Conservation (phyloP, 2,329 filamentous ascomycete species). For the Trichoderma asperellum region DNA sequence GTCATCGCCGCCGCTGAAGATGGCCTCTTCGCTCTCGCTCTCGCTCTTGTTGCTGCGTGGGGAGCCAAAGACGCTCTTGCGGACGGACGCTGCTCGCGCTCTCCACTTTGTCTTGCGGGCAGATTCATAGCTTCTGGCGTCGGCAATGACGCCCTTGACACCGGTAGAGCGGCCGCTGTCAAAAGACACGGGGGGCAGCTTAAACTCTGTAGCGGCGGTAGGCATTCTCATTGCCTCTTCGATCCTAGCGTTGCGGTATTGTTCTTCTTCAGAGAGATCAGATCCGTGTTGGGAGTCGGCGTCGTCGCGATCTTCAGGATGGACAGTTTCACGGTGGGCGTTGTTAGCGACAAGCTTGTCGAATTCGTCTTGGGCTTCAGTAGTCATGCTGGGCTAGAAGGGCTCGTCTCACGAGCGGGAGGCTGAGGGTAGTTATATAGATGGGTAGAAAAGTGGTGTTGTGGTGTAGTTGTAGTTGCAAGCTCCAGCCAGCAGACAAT, state of each 20-base stretch:
- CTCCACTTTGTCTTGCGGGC: slow-evolving; percentile 62
- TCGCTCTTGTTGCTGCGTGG: slow-evolving; percentile 44
- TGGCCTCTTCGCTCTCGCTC: slow-evolving; percentile 54
- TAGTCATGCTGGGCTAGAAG: slow-evolving; percentile 53
- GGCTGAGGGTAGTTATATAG: slow-evolving; percentile 35
- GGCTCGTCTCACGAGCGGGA: slow-evolving; percentile 28
- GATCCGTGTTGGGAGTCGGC: slow-evolving; percentile 53
- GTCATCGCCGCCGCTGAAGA: slow-evolving; percentile 52
- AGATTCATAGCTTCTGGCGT: slow-evolving; percentile 76
- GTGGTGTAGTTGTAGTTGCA: slow-evolving; percentile 22
- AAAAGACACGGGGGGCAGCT: slow-evolving; percentile 65
- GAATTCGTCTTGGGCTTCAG: slow-evolving; percentile 69
- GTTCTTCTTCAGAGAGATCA: slow-evolving; percentile 61
- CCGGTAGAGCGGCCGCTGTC: slow-evolving; percentile 74
- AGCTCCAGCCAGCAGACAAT: slow-evolving; percentile 12
- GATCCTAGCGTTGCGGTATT: slow-evolving; percentile 57
- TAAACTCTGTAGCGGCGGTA: slow-evolving; percentile 55
- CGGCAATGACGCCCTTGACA: slow-evolving; percentile 85
- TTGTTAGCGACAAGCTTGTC: slow-evolving; percentile 64
- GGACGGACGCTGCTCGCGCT: slow-evolving; percentile 55
- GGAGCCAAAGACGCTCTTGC: slow-evolving; percentile 59
- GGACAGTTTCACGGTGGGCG: slow-evolving; percentile 49
- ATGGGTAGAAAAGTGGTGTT: slow-evolving; percentile 1
- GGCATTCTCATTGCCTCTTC: slow-evolving; percentile 69
- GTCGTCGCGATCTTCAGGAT: slow-evolving; percentile 63